phyloP scores from a whole-genome alignment of 2,329 filamentous ascomycete species.

The Aureobasidium namibiae region DNA sequence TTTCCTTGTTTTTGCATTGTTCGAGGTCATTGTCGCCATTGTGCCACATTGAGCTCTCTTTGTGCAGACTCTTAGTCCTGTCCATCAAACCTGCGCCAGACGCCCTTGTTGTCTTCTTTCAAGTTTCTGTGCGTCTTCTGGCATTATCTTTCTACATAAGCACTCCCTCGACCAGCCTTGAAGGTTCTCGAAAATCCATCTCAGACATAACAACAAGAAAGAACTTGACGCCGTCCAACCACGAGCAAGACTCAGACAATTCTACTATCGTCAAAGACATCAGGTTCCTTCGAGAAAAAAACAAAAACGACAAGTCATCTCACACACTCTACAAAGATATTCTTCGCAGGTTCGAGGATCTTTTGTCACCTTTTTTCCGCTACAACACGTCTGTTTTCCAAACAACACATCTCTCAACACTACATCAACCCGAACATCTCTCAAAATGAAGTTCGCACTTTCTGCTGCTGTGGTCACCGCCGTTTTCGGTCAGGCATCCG shows the following conservation, averaged over 20 bases:
- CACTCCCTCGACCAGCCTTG: neutral
- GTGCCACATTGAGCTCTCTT: neutral
- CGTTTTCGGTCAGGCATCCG: constrained; percentile 23
- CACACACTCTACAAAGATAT: neutral
- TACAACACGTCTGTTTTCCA: neutral
- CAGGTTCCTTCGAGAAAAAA: neutral
- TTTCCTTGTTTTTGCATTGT: neutral
- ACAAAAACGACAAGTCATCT: neutral
- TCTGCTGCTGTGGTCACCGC: neutral
- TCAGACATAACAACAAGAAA: constrained; percentile 3
- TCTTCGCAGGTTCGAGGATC: constrained; percentile 10
- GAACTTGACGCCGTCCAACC: neutral
- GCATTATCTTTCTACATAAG: neutral
- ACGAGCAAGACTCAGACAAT: neutral
- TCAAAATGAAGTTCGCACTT: neutral
- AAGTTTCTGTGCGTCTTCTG: neutral
- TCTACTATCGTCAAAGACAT: neutral
- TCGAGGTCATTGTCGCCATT: constrained; percentile 8
- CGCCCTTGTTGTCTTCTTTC: constrained; percentile 2
- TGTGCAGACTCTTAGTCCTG: neutral
- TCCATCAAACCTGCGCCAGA: neutral
- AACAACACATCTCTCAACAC: neutral
- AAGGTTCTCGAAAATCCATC: constrained; percentile 11
- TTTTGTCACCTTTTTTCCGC: neutral
- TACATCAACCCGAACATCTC: neutral